Evolutionary conservation across 2,329 filamentous ascomycete genomes (phyloP).

Genomic region (Colletotrichum sp.): DNA sequence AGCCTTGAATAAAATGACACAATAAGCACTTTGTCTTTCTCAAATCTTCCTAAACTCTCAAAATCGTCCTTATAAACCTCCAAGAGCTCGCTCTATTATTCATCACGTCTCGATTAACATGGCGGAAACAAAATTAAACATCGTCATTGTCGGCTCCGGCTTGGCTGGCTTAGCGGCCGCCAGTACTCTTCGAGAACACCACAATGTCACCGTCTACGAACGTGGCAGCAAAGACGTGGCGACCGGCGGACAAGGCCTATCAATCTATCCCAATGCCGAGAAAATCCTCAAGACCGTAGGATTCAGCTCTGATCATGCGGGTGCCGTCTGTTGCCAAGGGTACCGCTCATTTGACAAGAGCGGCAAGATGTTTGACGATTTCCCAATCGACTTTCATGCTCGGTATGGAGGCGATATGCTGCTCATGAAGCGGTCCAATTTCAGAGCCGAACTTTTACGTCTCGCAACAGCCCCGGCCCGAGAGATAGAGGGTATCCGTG

Average conservation of each 20-base stretch:
- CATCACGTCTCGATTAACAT: background rate
- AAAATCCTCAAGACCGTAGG: background rate
- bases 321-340: background rate
- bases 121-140: background rate
- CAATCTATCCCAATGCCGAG: background rate
- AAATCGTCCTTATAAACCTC: accelerated
- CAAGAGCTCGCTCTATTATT: accelerated
- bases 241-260: background rate
- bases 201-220: background rate
- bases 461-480: background rate
- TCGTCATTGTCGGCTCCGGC: background rate
- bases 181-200: background rate
- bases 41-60: background rate
- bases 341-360: background rate
- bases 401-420: background rate
- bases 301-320: background rate
- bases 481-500: background rate
- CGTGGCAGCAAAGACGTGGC: background rate
- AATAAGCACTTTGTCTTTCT: background rate
- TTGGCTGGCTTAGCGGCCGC: background rate
- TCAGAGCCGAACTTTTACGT: background rate
- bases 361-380: background rate
- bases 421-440: background rate
- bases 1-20: background rate
- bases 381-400: background rate